Percentiles rank a stretch among this genome's conserved stretches.
phyloP scores from a whole-genome alignment of 257 asterid genomes.

The Nicotiana paniculata region DNA sequence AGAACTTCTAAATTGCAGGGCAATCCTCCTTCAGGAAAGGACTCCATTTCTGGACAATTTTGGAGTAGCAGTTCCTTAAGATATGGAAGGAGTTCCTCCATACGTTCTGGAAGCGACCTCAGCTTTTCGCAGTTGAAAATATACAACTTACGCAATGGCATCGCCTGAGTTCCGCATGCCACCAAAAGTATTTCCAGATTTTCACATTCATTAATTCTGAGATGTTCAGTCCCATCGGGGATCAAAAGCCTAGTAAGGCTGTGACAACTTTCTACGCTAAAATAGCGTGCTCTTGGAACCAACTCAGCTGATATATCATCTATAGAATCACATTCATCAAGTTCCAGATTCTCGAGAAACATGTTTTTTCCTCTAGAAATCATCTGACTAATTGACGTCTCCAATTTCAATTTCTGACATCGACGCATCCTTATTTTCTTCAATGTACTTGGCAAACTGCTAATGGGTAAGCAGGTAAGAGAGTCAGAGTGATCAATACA shows the following conservation, averaged over 20 bases:
- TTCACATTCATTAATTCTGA: background rate
- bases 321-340: background rate
- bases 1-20: background rate
- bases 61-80: background rate
- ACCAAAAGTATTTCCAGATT: background rate
- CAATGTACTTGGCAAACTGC: background rate
- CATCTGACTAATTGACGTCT: background rate
- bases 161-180: background rate
- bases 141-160: background rate
- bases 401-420: background rate
- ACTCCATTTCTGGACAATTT: background rate
- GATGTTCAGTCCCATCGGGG: background rate
- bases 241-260: background rate
- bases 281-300: background rate
- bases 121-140: background rate
- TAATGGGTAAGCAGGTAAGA: background rate
- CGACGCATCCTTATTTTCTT: accelerated
- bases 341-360: accelerated
- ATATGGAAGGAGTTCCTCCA: slow-evolving; percentile 5
- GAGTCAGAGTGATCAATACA: background rate
- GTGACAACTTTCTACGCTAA: accelerated
- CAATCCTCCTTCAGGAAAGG: slow-evolving; percentile 11
- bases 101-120: background rate
- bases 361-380: background rate
- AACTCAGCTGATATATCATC: background rate